Percentiles rank a stretch among this genome's conserved stretches.
phyloP scores from a whole-genome alignment of 2,329 filamentous ascomycete species.

The Colletotrichum sp. region DNA sequence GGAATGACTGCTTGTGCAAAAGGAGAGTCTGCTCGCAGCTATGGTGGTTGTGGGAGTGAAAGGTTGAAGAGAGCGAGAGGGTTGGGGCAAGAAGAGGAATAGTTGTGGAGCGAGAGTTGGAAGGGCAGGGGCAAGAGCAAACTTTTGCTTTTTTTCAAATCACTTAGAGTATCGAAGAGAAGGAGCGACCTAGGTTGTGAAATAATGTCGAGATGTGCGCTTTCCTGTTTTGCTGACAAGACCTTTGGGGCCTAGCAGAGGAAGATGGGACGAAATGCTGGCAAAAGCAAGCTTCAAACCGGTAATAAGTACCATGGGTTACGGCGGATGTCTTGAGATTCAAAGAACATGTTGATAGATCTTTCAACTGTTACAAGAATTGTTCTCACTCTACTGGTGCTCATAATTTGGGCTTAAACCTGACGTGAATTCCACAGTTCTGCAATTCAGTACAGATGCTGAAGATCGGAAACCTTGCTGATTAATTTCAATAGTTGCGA shows the following conservation, averaged over 20 bases:
- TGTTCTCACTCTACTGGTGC: neutral
- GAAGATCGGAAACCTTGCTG: neutral
- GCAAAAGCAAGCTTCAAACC: neutral
- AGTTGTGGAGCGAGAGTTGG: neutral
- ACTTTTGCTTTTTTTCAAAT: neutral
- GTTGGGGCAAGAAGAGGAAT: too few relatives aligned
- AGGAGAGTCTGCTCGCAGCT: accelerated
- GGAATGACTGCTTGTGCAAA: neutral
- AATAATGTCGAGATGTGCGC: neutral
- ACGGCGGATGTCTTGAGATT: neutral
- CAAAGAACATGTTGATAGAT: neutral
- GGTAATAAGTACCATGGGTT: neutral
- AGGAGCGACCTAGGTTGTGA: neutral
- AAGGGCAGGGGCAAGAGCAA: accelerated
- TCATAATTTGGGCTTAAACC: accelerated
- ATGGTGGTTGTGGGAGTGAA: neutral
- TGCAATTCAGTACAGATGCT: neutral
- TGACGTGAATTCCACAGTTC: neutral
- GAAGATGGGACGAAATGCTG: neutral
- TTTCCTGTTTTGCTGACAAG: neutral
- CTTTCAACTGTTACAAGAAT: accelerated
- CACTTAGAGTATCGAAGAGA: neutral
- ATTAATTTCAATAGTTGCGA: neutral
- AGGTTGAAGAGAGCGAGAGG: neutral
- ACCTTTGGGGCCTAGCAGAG: neutral